Evolutionary conservation across 2,329 filamentous ascomycete genomes (phyloP), one percentile per base, ranked within the genome.

Genomic region (Neocucurbitaria cava): DNA sequence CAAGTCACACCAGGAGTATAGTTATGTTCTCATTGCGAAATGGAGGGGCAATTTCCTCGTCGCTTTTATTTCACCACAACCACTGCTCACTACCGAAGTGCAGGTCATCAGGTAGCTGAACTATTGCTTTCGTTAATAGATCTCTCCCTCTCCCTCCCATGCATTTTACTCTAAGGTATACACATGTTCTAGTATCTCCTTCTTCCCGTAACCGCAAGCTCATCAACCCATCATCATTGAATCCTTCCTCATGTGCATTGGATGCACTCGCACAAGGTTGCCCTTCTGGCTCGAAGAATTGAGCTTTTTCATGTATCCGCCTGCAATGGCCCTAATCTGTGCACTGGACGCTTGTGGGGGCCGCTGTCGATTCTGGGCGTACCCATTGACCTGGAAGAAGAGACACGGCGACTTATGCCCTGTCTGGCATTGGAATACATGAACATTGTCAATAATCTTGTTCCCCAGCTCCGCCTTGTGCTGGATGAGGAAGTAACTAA

Each of bases 401-500:
- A 47, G 15, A 20, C 31, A 28, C 15, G 45, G 45, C 15, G 45
- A 47, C 26, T 40, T 40, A 17, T 47, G 45, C 4, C 9, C 13
- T 15, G 45, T 47, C 17, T 26, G 6, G 15, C 45, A 33, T 31
- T 47, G 21, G 15, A 47, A 30, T n/a, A 40, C 45, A 38, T 47
- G 31, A 13, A 40, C 33, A 9, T 17, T 15, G 18, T 40, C 26
- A 15, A 47, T 47, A 13, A 47, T 39, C 31, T 28, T 23, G 10
- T 39, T 47, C 2, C 21, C 45, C 5, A 47, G 18, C 8, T 36
- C 21, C 4, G 20, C 21, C 21, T 47, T 47, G 45, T 47, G 45
- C 23, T 47, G 45, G 21, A 47, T 47, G 17, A 47, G 45, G 17
- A 47, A 26, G 13, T 48, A 41, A 6, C 36, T 24, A 28, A 48